Conservation (phyloP, 75 land plant genomes). For the Chamaecyparis obtusa region DNA sequence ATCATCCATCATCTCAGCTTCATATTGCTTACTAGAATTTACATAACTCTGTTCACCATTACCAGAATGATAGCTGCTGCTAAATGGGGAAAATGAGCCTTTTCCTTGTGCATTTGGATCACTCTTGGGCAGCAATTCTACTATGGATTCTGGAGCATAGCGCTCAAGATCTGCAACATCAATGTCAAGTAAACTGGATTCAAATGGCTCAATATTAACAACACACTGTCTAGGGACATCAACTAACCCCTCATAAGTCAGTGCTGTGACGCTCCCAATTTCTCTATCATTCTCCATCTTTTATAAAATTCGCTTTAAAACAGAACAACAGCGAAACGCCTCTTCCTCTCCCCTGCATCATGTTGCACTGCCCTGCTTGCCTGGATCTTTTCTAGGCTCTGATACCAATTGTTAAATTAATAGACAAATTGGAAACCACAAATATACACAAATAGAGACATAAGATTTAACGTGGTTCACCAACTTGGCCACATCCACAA, state of each 20-base stretch:
- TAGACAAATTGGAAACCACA: no score
- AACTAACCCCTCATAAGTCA: slow-evolving; percentile 92
- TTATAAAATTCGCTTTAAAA: no score
- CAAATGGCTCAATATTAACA: slow-evolving; percentile 84
- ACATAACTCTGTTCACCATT: slow-evolving; percentile 24
- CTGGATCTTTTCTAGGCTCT: no score
- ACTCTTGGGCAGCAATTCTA: slow-evolving; percentile 36
- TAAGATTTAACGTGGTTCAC: no score
- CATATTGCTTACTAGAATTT: slow-evolving; percentile 35
- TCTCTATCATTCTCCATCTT: no score
- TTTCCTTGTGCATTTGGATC: slow-evolving; percentile 28
- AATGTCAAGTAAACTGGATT: slow-evolving; percentile 70
- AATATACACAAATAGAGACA: no score
- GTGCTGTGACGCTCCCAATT: no score
- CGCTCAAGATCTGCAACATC: slow-evolving; percentile 76
- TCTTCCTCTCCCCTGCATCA: no score
- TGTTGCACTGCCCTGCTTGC: no score
- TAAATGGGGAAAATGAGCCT: slow-evolving; percentile 21
- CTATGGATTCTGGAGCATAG: slow-evolving; percentile 78
- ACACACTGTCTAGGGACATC: slow-evolving; percentile 89
- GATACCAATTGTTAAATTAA: no score
- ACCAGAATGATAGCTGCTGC: slow-evolving; percentile 37
- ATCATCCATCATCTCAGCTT: slow-evolving; percentile 32
- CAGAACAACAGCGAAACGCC: no score
- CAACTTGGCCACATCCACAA: no score